These are phyloP conservation scores for Kluyveromyces marxianus DNA, from an alignment of 1,139 yeast genomes.

Conservation along the genomic window DNA sequence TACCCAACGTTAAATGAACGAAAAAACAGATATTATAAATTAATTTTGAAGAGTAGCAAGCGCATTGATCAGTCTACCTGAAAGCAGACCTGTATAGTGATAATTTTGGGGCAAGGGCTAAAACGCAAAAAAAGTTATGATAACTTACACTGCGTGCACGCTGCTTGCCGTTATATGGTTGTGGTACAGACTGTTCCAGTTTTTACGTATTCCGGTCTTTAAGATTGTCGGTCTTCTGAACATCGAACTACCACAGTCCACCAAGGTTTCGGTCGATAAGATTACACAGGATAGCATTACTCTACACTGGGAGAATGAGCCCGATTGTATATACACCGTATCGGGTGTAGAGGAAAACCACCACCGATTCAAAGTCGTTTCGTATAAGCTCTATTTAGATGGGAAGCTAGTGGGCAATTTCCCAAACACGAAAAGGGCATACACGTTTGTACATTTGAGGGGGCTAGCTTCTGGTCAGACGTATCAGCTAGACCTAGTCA, in stretches of 20 bases:
- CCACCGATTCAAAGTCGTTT: conserved; percentile 3
- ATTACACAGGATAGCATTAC: conserved; percentile 43
- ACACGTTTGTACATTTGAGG: conserved; percentile 37
- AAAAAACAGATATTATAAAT: too few species aligned
- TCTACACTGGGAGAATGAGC: conserved; percentile 49
- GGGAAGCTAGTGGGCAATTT: conserved; percentile 25
- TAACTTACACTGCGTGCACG: conserved; percentile 8
- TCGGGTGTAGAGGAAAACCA: conserved; percentile 13
- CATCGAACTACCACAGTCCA: conserved; percentile 50
- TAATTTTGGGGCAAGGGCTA: background rate
- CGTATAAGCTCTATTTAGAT: conserved; percentile 19
- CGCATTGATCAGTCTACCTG: background rate
- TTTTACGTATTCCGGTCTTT: conserved; percentile 39
- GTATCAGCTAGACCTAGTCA: conserved; percentile 50
- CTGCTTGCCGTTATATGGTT: conserved; percentile 22
- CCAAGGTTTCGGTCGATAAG: conserved; percentile 48
- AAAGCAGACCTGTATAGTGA: too few species aligned
- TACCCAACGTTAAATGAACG: background rate
- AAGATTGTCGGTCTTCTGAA: conserved; percentile 43
- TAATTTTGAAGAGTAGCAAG: background rate
- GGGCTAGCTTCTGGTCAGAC: conserved; percentile 40
- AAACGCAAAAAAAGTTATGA: conserved; percentile 4
- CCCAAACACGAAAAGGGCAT: conserved; percentile 25
- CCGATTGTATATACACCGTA: conserved; percentile 17
- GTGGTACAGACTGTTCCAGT: conserved; percentile 22